Base-by-base conservation (phyloP, 169 alveolate genomes). In the Eimeria necatrix region DNA sequence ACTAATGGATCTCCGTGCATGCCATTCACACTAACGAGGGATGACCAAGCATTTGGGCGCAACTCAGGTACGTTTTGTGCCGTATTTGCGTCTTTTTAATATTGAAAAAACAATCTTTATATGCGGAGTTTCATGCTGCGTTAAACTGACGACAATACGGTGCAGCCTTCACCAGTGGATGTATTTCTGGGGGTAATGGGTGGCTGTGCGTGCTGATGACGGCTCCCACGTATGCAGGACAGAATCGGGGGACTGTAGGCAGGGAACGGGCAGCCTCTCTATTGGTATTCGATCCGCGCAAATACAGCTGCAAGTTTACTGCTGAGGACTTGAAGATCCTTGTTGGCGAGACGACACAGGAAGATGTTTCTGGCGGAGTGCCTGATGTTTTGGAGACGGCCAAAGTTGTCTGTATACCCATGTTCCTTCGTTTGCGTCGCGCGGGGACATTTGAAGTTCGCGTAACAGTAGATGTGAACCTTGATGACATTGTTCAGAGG, bases 381-480 rank as follows among this genome's bases (percentile, higher is more conserved):
- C 59, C 53, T 18, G n/a, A 46, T 52, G 26, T 14, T 70, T 26
- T 73, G 41, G 93, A 61, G 9, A 61, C 24, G 3, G 14, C 20
- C 18, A 85, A 85, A 41, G 24, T 85, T 59, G 22, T 85, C 24
- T 85, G 93, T 46, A 41, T 85, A 20, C 93, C 93, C 8, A 56
- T 85, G 80, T 85, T 85, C 49, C 59, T 85, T 73, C 93, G 93
- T 41, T 10, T 85, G 81, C 93, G 93, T 12, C 93, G 93, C 61
- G 70, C 93, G 68, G 93, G 93, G 49, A 7, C 46, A 20, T 85
- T 85, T 9, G 93, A 85, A 59, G 26, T 85, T 61, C 70, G 93
- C 68, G 93, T 61, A 4, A 85, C 93, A 59, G 64, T 85, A 41
- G 93, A 85, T 52, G 53, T 85, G 18, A 61, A 59, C 52, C 61